phyloP scores from a whole-genome alignment of 345 rosid genomes.

The Laguncularia racemosa region DNA sequence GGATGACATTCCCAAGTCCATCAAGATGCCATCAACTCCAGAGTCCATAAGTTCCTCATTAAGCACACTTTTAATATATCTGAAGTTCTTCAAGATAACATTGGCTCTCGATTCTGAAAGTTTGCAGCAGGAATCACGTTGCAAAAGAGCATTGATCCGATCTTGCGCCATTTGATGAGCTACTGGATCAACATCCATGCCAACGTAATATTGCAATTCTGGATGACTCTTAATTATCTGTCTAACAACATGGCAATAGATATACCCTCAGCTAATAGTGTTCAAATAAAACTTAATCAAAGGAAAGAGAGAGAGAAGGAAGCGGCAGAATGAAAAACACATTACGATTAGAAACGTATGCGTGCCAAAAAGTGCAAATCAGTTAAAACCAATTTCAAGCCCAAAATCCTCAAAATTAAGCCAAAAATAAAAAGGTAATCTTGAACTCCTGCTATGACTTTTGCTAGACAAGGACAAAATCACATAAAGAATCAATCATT shows the following conservation, averaged over 20 bases:
- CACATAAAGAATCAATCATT: neutral
- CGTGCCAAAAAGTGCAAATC: no score
- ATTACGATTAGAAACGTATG: no score
- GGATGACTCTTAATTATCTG: constrained; percentile 73
- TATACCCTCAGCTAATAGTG: neutral
- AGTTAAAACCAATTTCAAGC: no score
- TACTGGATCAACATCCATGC: constrained; percentile 90
- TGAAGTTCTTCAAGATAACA: constrained; percentile 52
- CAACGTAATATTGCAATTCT: constrained; percentile 52
- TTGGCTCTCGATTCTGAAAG: constrained; percentile 31
- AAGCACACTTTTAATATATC: constrained; percentile 37
- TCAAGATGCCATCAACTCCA: constrained; percentile 79
- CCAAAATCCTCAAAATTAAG: neutral
- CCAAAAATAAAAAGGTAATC: neutral
- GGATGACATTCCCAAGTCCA: constrained; percentile 98
- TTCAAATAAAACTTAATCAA: neutral
- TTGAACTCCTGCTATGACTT: neutral
- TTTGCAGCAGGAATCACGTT: constrained; percentile 12
- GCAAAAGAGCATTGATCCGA: constrained; percentile 32
- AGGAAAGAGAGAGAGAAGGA: neutral
- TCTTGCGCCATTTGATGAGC: constrained; percentile 55
- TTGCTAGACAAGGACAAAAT: neutral
- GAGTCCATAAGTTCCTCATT: constrained; percentile 30
- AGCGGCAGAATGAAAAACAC: no score
- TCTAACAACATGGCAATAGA: neutral